phyloP scores from a whole-genome alignment of 179 eudicot genomes.

The Silene coronaria region DNA sequence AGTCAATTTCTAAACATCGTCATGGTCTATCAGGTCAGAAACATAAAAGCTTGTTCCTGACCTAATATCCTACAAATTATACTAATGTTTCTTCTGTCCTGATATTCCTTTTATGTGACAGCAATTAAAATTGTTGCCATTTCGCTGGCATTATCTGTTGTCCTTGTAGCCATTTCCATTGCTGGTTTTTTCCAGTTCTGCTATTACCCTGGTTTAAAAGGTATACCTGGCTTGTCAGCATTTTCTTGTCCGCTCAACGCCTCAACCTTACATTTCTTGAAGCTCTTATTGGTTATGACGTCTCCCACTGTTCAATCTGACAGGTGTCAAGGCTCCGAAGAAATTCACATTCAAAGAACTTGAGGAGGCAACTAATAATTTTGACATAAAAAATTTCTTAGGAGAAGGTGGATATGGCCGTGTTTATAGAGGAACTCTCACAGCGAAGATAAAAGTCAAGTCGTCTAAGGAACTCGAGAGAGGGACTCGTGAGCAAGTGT shows the following conservation, averaged over 20 bases:
- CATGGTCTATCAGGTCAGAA: too few species aligned
- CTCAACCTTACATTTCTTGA: too few species aligned
- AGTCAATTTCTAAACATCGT: too few species aligned
- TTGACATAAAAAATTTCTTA: slow-evolving; percentile 39
- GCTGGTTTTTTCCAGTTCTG: background rate
- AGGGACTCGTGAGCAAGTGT: too few species aligned
- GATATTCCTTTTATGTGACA: background rate
- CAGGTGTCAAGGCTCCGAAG: background rate
- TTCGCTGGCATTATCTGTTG: background rate
- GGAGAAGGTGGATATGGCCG: slow-evolving; percentile 72
- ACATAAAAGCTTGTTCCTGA: too few species aligned
- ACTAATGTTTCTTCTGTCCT: background rate
- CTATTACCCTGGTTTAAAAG: background rate
- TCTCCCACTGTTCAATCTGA: too few species aligned
- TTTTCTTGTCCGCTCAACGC: background rate
- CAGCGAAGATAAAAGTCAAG: slow-evolving; percentile 37
- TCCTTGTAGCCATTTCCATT: background rate
- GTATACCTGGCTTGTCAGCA: background rate
- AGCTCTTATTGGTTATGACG: too few species aligned
- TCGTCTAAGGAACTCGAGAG: too few species aligned
- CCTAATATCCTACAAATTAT: too few species aligned
- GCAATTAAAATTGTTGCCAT: background rate
- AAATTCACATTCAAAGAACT: slow-evolving; percentile 46
- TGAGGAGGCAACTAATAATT: slow-evolving; percentile 40
- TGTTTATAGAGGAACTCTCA: slow-evolving; percentile 54